Evolutionary conservation across 495 filamentous ascomycete genomes (phyloP).

Genomic region (Trichoderma asperelloides): DNA sequence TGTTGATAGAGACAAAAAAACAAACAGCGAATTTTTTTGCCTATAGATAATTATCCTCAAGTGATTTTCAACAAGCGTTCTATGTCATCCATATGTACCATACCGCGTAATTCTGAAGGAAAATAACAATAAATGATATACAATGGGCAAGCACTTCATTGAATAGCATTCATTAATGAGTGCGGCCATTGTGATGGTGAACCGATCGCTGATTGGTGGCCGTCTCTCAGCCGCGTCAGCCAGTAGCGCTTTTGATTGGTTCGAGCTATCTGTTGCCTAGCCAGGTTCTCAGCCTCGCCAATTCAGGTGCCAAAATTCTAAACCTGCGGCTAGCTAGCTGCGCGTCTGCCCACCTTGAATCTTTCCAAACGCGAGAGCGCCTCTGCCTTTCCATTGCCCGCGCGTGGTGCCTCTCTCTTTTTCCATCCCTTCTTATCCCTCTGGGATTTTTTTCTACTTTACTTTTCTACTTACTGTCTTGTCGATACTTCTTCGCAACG

Average conservation of each 20-base stretch:
- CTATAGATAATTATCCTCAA: background rate
- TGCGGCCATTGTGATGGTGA: background rate
- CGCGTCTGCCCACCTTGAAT: background rate
- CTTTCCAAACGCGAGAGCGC: slow-evolving; percentile 1
- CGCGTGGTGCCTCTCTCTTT: background rate
- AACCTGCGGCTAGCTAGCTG: background rate
- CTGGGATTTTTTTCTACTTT: background rate
- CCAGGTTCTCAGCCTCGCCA: background rate
- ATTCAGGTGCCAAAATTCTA: slow-evolving; percentile 5
- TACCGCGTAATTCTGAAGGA: too few species aligned
- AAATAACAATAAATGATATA: background rate
- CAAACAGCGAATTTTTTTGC: background rate
- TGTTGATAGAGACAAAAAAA: background rate
- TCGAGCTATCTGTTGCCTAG: slow-evolving; percentile 1
- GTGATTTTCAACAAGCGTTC: too few species aligned
- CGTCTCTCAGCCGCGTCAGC: background rate
- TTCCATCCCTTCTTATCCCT: background rate
- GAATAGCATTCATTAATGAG: background rate
- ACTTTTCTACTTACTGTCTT: background rate
- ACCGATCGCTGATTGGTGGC: background rate
- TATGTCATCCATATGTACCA: too few species aligned
- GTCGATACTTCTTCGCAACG: background rate
- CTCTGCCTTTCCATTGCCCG: background rate
- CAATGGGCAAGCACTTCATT: background rate
- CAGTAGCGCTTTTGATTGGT: slow-evolving; percentile 8